Conservation (phyloP, 305 asterid genomes). For the Fraxinus nigra region DNA sequence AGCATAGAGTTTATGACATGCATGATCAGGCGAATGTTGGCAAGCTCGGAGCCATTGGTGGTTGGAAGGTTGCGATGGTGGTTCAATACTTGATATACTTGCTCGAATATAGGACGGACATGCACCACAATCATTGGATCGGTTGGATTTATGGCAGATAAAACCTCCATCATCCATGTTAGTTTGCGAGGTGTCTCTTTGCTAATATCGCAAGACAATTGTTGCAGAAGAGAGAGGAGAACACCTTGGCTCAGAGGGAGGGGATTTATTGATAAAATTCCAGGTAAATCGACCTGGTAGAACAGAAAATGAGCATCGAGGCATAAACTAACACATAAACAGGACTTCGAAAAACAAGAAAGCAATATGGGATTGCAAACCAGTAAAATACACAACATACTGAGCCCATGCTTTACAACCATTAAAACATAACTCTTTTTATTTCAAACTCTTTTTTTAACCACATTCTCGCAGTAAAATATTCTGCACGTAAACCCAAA, state of each 20-base stretch:
- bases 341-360: neutral
- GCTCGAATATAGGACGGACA: slow-evolving; percentile 70
- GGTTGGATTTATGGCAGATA: slow-evolving; percentile 43
- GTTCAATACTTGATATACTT: slow-evolving; percentile 41
- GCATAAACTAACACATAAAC: neutral
- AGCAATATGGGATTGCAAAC: neutral
- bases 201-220: slow-evolving; percentile 40
- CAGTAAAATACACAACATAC: neutral
- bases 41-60: neutral
- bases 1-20: slow-evolving; percentile 88
- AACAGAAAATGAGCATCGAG: neutral
- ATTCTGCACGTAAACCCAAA: neutral
- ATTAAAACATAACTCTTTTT: neutral
- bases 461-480: neutral
- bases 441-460: neutral
- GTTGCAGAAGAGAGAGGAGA: slow-evolving; percentile 52
- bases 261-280: slow-evolving; percentile 35
- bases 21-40: slow-evolving; percentile 62
- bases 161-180: slow-evolving; percentile 49
- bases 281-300: slow-evolving; percentile 41
- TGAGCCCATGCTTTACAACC: neutral
- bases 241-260: slow-evolving; percentile 54
- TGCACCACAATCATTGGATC: slow-evolving; percentile 80
- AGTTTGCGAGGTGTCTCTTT: slow-evolving; percentile 34
- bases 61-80: slow-evolving; percentile 17